These are phyloP conservation scores for Fusarium zealandicum DNA, from an alignment of 2,329 filamentous ascomycete genomes.

Conservation along the genomic window DNA sequence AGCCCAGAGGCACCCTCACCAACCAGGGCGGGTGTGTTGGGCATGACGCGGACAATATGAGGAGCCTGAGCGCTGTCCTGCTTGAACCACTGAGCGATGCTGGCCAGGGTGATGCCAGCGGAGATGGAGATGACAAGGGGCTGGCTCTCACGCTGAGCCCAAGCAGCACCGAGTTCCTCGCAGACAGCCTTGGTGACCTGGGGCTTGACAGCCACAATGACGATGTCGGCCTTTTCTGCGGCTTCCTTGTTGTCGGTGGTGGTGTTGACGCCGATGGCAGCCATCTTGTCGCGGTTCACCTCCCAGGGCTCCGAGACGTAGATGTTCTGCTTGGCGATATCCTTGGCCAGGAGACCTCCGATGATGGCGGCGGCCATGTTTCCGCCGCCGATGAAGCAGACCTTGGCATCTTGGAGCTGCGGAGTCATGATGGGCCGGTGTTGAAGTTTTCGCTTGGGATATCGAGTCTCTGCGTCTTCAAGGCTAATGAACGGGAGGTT, in stretches of 20 bases:
- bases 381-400: constrained; percentile 54
- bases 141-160: constrained; percentile 44
- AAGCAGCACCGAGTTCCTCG: constrained; percentile 54
- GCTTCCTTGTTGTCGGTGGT: constrained; percentile 57
- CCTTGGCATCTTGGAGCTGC: constrained; percentile 43
- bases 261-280: constrained; percentile 53
- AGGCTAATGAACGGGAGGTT: not conserved
- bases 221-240: constrained; percentile 52
- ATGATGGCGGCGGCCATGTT: constrained; percentile 63
- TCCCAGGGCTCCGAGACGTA: constrained; percentile 60
- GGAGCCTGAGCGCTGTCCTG: constrained; percentile 48
- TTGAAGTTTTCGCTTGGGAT: not conserved
- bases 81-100: constrained; percentile 53
- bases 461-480: not conserved
- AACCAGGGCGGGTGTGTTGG: constrained; percentile 59
- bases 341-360: constrained; percentile 54
- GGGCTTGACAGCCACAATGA: constrained; percentile 60
- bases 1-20: constrained; percentile 59
- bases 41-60: constrained; percentile 60
- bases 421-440: constrained; percentile 32
- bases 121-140: constrained; percentile 58
- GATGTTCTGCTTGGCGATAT: constrained; percentile 54
- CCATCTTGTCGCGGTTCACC: constrained; percentile 59
- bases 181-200: constrained; percentile 57
- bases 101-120: constrained; percentile 56